Evolutionary conservation across 306 rosid species (phyloP), one percentile per base, ranked within the genome.

Genomic region (Sphenostylis stenocarpa): DNA sequence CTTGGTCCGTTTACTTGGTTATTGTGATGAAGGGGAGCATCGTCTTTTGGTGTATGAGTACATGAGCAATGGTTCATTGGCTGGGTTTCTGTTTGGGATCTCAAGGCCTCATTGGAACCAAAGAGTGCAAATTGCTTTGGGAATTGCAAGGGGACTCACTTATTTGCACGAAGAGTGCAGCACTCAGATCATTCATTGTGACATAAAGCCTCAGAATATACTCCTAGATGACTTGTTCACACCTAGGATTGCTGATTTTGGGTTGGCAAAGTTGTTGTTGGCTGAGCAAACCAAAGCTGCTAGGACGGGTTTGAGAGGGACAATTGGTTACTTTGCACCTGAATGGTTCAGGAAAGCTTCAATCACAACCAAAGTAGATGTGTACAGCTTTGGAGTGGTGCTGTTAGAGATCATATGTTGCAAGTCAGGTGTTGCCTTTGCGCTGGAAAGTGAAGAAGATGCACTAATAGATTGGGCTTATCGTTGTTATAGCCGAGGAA

Each of bases 251-350:
- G 8, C 29, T 3, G 82, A 84, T 71, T 84, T 84, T 24, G 80
- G 87, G 61, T 65, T 80, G 19, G 76, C 77, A 4, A 84, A 84
- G 84, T 78, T 76, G 15, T 33, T 80, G 73, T 6, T 76, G 67
- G 70, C 39, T 0, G 77, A 80, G 6, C 82, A 75, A 84, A 41
- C 72, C 23, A 49, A 57, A 17, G 68, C 76, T 41, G 72, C 76
- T 41, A 61, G 20, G 29, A 51, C 87, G 3, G 41, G 17, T 2
- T 24, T 76, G 15, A 84, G 84, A 70, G 87, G 87, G 39, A 84
- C 82, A 7, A 5, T 73, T 10, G 87, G 85, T 6, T 77, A 84
- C 3, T 72, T 63, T 36, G 69, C 48, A 63, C 69, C 69, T 4
- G 69, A 63, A 36, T 63, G 69, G 69, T 63, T 63, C 36, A 34